Evolutionary conservation across 495 filamentous ascomycete species (phyloP).

Genomic region (Aspergillus hancockii): DNA sequence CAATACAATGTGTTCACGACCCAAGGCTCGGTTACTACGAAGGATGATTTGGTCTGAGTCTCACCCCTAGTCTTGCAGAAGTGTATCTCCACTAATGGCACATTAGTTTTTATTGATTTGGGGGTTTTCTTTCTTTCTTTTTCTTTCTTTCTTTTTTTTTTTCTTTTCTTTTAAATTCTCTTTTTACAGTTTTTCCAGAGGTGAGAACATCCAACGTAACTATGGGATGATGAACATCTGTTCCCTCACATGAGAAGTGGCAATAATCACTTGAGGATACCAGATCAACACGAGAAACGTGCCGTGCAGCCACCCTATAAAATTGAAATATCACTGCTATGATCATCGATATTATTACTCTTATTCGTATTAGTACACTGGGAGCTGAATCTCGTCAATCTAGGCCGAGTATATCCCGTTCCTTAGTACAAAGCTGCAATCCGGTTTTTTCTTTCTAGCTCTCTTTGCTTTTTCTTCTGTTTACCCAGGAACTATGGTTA

Average conservation of each 20-base stretch:
- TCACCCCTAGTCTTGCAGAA: not conserved
- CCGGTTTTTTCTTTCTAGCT: not conserved
- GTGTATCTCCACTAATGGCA: not conserved
- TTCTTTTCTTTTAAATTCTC: not conserved
- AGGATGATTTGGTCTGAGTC: not conserved
- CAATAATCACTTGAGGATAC: not conserved
- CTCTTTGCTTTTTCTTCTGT: conserved; percentile 4
- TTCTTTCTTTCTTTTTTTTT: not conserved
- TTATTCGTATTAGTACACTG: not conserved
- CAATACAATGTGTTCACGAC: not conserved
- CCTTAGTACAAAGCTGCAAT: not conserved
- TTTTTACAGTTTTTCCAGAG: not conserved
- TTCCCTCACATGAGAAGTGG: not conserved
- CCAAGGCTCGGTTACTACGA: not conserved
- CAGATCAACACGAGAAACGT: not conserved
- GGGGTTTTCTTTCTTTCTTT: not conserved
- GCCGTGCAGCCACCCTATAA: not conserved
- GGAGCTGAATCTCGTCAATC: not conserved
- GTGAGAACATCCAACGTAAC: not conserved
- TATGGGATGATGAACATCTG: conserved; percentile 1
- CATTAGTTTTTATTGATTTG: too few species aligned
- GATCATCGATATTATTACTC: not conserved
- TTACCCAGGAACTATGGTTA: not conserved
- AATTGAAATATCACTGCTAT: not conserved
- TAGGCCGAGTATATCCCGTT: not conserved